Evolutionary conservation across 2,329 filamentous ascomycete species (phyloP).

Genomic region (Claviceps spartinae): DNA sequence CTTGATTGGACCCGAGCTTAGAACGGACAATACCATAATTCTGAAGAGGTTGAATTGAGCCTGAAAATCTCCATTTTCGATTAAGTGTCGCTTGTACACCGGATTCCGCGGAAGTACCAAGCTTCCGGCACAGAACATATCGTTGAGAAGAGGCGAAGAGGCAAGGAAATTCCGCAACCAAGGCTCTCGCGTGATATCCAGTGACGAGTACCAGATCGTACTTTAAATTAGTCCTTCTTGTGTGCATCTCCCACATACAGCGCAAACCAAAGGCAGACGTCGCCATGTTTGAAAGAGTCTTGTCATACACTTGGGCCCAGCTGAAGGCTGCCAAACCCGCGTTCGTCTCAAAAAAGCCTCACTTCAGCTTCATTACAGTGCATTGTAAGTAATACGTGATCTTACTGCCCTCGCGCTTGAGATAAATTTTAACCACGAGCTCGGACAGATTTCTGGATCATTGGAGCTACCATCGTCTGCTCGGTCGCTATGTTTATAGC

Average conservation of each 20-base stretch:
- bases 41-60: neutral
- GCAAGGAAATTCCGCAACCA: too few species aligned
- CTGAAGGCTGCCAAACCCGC: constrained; percentile 39
- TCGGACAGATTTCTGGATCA: constrained; percentile 59
- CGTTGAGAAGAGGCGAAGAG: neutral
- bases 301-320: constrained; percentile 25
- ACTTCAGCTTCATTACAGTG: constrained; percentile 68
- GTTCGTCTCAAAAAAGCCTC: constrained; percentile 46
- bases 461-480: constrained; percentile 56
- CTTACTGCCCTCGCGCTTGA: neutral
- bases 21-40: neutral
- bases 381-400: constrained; percentile 47
- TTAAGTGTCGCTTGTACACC: neutral
- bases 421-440: constrained; percentile 3
- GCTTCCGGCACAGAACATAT: neutral
- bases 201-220: neutral
- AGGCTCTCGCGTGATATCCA: too few species aligned
- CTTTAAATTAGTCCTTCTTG: neutral
- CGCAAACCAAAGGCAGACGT: constrained; percentile 1
- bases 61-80: neutral
- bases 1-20: constrained; percentile 14
- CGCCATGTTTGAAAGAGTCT: constrained; percentile 20
- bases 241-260: neutral
- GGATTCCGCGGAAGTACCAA: neutral
- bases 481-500: constrained; percentile 63